phyloP scores from a whole-genome alignment of 495 filamentous ascomycete genomes.

The Aspergillus leporis region DNA sequence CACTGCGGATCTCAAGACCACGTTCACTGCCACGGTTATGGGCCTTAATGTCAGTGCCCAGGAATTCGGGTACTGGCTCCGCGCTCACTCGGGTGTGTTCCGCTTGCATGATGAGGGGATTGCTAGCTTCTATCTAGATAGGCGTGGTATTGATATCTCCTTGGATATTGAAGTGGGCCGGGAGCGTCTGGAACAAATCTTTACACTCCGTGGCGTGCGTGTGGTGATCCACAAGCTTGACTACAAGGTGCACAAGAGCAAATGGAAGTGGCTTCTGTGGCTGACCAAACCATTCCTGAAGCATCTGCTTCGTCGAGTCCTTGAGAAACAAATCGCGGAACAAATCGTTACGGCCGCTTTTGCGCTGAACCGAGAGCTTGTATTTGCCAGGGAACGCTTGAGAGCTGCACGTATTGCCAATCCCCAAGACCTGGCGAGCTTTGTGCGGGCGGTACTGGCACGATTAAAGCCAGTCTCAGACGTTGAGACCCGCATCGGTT shows the following conservation, averaged over 20 bases:
- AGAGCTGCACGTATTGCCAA: slow-evolving; percentile 81
- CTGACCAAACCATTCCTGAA: slow-evolving; percentile 81
- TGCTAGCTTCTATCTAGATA: slow-evolving; percentile 79
- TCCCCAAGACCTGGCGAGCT: slow-evolving; percentile 76
- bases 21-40: slow-evolving; percentile 73
- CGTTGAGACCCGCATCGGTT: slow-evolving; percentile 66
- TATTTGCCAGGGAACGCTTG: slow-evolving; percentile 83
- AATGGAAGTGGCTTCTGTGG: slow-evolving; percentile 76
- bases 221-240: slow-evolving; percentile 85
- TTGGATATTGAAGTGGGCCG: slow-evolving; percentile 78
- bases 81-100: slow-evolving; percentile 65
- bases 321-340: slow-evolving; percentile 76
- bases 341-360: slow-evolving; percentile 68
- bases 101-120: slow-evolving; percentile 79
- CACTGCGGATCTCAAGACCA: slow-evolving; percentile 61
- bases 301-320: slow-evolving; percentile 71
- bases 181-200: slow-evolving; percentile 73
- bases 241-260: slow-evolving; percentile 72
- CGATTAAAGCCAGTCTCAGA: slow-evolving; percentile 68
- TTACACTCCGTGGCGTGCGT: slow-evolving; percentile 71
- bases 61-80: slow-evolving; percentile 80
- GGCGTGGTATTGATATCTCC: slow-evolving; percentile 81
- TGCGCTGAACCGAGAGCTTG: slow-evolving; percentile 76
- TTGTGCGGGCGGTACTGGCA: slow-evolving; percentile 77
- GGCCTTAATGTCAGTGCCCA: slow-evolving; percentile 80